Base-by-base conservation (phyloP, 257 asterid species). In the Haberlea rhodopensis region DNA sequence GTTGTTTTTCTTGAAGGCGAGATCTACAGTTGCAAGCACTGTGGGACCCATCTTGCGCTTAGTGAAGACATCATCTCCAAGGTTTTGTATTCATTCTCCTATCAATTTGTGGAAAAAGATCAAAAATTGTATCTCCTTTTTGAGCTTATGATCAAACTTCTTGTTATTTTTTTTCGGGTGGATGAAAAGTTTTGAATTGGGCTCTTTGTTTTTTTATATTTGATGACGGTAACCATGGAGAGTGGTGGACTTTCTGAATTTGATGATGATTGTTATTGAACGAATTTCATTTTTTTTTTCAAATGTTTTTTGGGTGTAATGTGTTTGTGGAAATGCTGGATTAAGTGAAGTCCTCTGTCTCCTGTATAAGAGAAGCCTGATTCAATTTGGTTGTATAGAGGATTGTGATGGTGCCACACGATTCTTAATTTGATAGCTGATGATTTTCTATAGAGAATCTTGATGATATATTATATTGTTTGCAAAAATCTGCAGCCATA, bases 21-120 rank as follows among this genome's bases (percentile, higher is more conserved):
- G 87, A 81, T 84, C 85, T 89, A 89, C 67, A 78, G 86, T 70
- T 89, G 96, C 84, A 89, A 82, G 83, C 85, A 84, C 81, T 89
- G 96, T 72, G 88, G 80, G 8, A 87, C 96, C 62, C 95, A 89
- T 81, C 91, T 89, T 62, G 90, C 89, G 48, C 84, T 78, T 10
- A 55, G 65, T 29, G 87, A 89, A 7, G 95, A 86, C 73, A 67
- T 87, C 80, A 72, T 80, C 60, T 89, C 96, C 56, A 89, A 89
- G 96, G 96, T n/a, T n/a, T 89, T 15, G 20, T 5, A 8, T 32
- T 63, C 25, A 19, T 29, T 62, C 37, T n/a, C 37, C 61, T 54
- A 49, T 74, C 71, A 40, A 40, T 57, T 67, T 43, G 60, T 80
- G 32, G 49, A 24, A 48, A n/a, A 13, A 28, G 46, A 31, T 63